A percentile compares a stretch with the other conserved stretches of the same genome.
These are phyloP conservation scores for Microdochium paspali DNA, from an alignment of 2,329 filamentous ascomycete species.

Conservation along the genomic window DNA sequence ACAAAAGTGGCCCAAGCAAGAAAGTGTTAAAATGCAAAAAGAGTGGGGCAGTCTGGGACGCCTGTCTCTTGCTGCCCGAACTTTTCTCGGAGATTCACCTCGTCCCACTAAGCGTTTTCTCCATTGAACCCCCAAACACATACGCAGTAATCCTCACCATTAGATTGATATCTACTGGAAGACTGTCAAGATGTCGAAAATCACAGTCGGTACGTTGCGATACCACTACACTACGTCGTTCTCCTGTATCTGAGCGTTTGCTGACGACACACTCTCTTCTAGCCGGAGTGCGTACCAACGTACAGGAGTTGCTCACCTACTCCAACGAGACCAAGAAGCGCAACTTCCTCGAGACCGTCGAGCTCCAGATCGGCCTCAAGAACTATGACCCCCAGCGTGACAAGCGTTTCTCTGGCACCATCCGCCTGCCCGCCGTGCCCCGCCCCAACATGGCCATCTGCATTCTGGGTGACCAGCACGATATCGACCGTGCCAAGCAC, in stretches of 20 bases:
- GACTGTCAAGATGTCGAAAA: slow-evolving; percentile 84
- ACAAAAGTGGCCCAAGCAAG: neutral
- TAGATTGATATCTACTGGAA: slow-evolving; percentile 73
- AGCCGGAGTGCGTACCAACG: slow-evolving; percentile 43
- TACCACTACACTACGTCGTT: neutral
- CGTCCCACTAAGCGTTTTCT: slow-evolving; percentile 6
- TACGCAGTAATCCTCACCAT: slow-evolving; percentile 56
- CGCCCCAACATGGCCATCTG: slow-evolving; percentile 51
- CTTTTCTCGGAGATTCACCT: neutral
- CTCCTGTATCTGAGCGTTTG: slow-evolving; percentile 1
- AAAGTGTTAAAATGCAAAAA: neutral
- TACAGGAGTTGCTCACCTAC: slow-evolving; percentile 91
- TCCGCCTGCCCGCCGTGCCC: slow-evolving; percentile 86
- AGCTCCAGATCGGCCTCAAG: slow-evolving; percentile 84
- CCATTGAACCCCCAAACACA: slow-evolving; percentile 11
- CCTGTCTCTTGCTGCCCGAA: neutral
- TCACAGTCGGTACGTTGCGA: slow-evolving; percentile 56
- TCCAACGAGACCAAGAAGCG: slow-evolving; percentile 93
- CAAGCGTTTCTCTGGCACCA: slow-evolving; percentile 99
- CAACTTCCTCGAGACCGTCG: slow-evolving; percentile 94
- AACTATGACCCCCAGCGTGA: slow-evolving; percentile 99
- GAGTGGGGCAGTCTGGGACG: neutral
- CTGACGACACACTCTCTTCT: slow-evolving; percentile 13
- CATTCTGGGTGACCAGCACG: slow-evolving; percentile 72
- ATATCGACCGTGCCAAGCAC: slow-evolving; percentile 99